Base-by-base conservation (phyloP, 805 yeast species). In the Nakazawaea pomicola region DNA sequence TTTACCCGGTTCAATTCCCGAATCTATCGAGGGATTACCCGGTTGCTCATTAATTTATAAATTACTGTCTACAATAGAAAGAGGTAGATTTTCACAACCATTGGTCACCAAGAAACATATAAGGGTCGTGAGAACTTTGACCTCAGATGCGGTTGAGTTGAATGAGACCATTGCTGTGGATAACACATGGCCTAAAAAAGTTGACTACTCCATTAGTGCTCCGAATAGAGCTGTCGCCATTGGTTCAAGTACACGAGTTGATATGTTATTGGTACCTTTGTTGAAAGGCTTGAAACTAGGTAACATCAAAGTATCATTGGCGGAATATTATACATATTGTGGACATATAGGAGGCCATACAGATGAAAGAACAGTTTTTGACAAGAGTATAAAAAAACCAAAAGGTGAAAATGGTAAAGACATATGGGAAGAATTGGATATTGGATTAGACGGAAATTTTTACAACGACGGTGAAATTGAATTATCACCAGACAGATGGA, bases 141-240 rank as follows among this genome's bases (percentile, higher is more conserved):
- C 95, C 2, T 76, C 95, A 0, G 98, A 91, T 58, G 75, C 95
- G 1, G 74, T 85, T 3, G 98, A 93, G 53, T 67, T 89, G 18
- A 74, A 95, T 0, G 97, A 91, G 59, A 87, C 98, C 0, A 85
- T 90, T 51, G 86, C 95, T 0, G 95, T 91, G 24, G 96, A 89
- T 55, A 91, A 91, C 57, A 81, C 90, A 1, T 91, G 98, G 98
- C 97, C 98, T 2, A 68, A 79, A 34, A 93, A 93, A 57, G 87
- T 91, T 24, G 97, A 91, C 54, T 91, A 91, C 58, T 75, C 88
- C 3, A 78, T 93, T 45, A 83, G 86, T 40, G 80, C 86, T 5
- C 97, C 98, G 0, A 71, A 87, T 19, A 82, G 86, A 53, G 95
- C 97, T 0, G 74, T 88, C 18, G 95, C 98, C 0, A 80, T 93